phyloP scores from a whole-genome alignment of 306 rosid species.

The Hippophae gyantsensis region DNA sequence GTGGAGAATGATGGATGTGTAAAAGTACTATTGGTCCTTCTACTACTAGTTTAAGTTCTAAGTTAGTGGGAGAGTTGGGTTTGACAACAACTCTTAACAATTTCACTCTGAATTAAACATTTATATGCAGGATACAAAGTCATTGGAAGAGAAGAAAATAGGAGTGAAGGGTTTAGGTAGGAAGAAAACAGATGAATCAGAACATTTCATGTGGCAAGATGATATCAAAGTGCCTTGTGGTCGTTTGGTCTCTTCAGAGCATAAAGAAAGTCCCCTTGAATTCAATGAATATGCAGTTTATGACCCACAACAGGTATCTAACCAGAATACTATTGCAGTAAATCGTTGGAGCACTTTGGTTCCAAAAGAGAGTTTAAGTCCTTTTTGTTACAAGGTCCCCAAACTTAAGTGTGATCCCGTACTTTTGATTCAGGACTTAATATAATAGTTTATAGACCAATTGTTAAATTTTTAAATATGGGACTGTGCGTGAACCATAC shows the following conservation, averaged over 20 bases:
- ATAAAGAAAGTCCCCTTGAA: conserved; percentile 56
- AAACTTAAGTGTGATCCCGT: too few species aligned
- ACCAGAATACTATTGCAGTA: not conserved
- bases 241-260: conserved; percentile 40
- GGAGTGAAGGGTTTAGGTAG: conserved; percentile 67
- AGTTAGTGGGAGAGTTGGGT: too few species aligned
- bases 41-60: too few species aligned
- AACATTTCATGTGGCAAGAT: conserved; percentile 72
- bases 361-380: too few species aligned
- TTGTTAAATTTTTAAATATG: too few species aligned
- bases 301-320: conserved; percentile 59
- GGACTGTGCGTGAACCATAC: too few species aligned
- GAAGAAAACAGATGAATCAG: conserved; percentile 68
- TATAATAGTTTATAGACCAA: too few species aligned
- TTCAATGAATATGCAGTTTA: conserved; percentile 73
- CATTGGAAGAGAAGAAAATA: conserved; percentile 48
- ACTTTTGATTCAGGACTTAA: not conserved
- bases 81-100: too few species aligned
- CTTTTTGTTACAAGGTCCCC: too few species aligned
- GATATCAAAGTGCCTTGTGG: conserved; percentile 80
- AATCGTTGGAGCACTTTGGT: not conserved
- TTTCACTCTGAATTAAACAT: too few species aligned
- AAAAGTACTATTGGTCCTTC: too few species aligned
- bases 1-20: too few species aligned
- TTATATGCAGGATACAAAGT: conserved; percentile 36